A percentile compares a stretch with the other conserved stretches of the same genome.
Evolutionary conservation across 371 early-diverging fungal genomes (phyloP).

Genomic region (Haplosporangium sp.): DNA sequence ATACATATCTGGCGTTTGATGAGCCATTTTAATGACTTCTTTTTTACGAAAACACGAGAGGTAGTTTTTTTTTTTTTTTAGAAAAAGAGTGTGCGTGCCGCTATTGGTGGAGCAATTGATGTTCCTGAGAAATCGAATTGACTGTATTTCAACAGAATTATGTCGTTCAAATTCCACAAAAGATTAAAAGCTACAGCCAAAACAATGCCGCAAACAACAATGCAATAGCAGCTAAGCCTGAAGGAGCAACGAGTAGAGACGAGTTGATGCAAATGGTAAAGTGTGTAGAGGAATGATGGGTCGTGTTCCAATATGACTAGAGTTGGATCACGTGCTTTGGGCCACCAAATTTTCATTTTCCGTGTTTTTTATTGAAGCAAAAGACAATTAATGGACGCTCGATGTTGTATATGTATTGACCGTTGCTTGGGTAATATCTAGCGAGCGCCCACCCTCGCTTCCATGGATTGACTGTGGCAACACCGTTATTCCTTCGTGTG

Average conservation of each 20-base stretch:
- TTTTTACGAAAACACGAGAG: background rate
- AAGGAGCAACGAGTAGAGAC: background rate
- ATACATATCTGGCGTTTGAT: constrained; percentile 18
- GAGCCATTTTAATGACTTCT: constrained; percentile 4
- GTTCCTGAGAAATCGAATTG: constrained; percentile 3
- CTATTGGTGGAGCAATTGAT: constrained; percentile 7
- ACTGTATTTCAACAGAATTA: background rate
- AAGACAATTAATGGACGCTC: background rate
- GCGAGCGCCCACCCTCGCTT: constrained; percentile 38
- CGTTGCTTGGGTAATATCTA: background rate
- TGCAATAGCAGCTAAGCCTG: background rate
- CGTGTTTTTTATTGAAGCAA: background rate
- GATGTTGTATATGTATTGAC: background rate
- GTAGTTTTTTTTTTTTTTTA: background rate
- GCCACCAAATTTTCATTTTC: background rate
- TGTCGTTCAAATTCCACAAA: background rate
- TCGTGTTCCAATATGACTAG: too few relatives aligned
- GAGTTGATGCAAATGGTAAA: background rate
- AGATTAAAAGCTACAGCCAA: background rate
- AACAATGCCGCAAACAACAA: background rate
- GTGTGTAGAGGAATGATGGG: background rate
- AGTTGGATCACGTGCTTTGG: background rate
- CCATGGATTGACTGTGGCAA: constrained; percentile 42
- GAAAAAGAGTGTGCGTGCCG: background rate
- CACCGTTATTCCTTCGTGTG: constrained; percentile 29